Percentiles rank a stretch among this genome's conserved stretches.
phyloP scores from a whole-genome alignment of 768 basidiomycete species.

The Asterophora lycoperdoides region DNA sequence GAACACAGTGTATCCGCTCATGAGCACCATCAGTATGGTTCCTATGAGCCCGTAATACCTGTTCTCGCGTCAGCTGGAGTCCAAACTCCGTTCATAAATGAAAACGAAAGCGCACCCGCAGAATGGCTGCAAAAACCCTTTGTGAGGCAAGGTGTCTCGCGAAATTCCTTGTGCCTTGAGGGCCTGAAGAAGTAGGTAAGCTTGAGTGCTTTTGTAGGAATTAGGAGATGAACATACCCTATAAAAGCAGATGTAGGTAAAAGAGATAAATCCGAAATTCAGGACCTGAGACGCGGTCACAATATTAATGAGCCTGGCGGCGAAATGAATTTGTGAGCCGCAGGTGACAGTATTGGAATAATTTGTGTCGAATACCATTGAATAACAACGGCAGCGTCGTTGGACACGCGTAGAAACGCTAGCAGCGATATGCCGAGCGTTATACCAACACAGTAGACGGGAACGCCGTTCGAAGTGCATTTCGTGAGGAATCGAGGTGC shows the following conservation, averaged over 20 bases:
- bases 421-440: conserved; percentile 36
- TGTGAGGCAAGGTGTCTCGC: conserved; percentile 41
- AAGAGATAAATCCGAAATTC: conserved; percentile 44
- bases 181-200: conserved; percentile 15
- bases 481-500: conserved; percentile 48
- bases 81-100: neutral
- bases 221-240: conserved; percentile 5
- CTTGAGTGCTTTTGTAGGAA: too few relatives aligned
- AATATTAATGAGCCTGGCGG: conserved; percentile 42
- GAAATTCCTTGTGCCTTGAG: conserved; percentile 42
- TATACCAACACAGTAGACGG: conserved; percentile 47
- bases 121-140: conserved; percentile 47
- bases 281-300: conserved; percentile 46
- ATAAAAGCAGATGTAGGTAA: conserved; percentile 47
- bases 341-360: neutral
- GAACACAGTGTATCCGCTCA: conserved; percentile 47
- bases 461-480: conserved; percentile 54
- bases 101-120: conserved; percentile 32
- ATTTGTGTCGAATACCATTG: conserved; percentile 33
- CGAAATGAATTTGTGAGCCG: neutral
- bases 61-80: neutral
- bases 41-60: conserved; percentile 45
- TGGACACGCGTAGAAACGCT: conserved; percentile 50
- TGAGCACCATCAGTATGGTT: conserved; percentile 45
- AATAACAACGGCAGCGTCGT: conserved; percentile 42